Conservation (phyloP, 805 yeast genomes). For the Zygosaccharomyces rouxii region DNA sequence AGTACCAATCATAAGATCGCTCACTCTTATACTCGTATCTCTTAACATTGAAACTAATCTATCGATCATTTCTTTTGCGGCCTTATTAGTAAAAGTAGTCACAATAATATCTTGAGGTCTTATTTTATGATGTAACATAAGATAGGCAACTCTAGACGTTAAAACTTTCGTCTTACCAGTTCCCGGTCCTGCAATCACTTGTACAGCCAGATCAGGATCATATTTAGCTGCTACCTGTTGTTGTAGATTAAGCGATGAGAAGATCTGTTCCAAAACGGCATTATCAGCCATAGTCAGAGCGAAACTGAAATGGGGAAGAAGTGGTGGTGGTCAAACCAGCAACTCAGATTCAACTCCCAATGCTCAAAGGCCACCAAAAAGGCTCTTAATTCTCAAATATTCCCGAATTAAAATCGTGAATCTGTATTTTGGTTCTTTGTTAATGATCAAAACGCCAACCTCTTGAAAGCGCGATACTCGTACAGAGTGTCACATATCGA, state of each 20-base stretch:
- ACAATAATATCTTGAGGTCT: conserved; percentile 66
- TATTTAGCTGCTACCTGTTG: conserved; percentile 45
- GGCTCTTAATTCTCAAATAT: not conserved
- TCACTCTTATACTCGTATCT: conserved; percentile 33
- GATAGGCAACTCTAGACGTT: conserved; percentile 70
- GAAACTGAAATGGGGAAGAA: not conserved
- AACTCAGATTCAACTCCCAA: not conserved
- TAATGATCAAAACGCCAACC: not conserved
- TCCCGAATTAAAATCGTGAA: too few relatives aligned
- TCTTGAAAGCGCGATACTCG: not conserved
- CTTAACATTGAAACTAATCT: conserved; percentile 45
- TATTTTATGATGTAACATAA: conserved; percentile 48
- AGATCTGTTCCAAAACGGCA: conserved; percentile 9
- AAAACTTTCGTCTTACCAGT: conserved; percentile 81
- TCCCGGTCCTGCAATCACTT: conserved; percentile 63
- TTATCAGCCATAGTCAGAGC: conserved; percentile 7
- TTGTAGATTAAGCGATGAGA: conserved; percentile 35
- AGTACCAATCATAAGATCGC: conserved; percentile 69
- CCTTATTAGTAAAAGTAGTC: conserved; percentile 90
- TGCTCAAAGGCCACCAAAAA: not conserved
- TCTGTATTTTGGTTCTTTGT: not conserved
- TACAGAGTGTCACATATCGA: too few relatives aligned
- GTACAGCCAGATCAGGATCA: conserved; percentile 41
- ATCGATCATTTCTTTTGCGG: conserved; percentile 78
- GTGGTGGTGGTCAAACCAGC: not conserved